These are phyloP conservation scores for Ceratocystis papillata DNA, from an alignment of 2,329 filamentous ascomycete species.

Conservation along the genomic window DNA sequence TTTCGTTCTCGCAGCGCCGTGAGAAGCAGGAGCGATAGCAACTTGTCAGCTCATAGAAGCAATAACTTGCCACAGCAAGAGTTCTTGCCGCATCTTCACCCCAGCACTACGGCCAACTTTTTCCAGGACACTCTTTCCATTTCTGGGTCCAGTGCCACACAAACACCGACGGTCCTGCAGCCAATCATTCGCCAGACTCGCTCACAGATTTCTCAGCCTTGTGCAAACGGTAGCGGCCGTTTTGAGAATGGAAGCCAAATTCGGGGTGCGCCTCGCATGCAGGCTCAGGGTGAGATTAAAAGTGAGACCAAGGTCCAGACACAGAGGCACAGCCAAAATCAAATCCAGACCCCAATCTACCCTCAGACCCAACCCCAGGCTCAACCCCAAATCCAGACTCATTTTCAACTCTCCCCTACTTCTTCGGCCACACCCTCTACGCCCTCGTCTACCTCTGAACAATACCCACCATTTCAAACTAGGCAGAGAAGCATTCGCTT, in stretches of 20 bases:
- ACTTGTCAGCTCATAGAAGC: background rate
- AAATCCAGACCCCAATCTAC: background rate
- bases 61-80: constrained; percentile 1
- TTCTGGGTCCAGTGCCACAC: background rate
- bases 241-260: background rate
- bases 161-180: background rate
- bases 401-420: background rate
- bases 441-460: too few relatives aligned
- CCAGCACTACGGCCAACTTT: background rate
- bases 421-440: too few relatives aligned
- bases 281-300: background rate
- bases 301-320: too few relatives aligned
- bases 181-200: background rate
- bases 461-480: background rate
- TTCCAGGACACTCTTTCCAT: background rate
- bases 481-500: constrained; percentile 10
- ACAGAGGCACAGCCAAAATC: background rate
- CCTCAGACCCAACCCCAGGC: background rate
- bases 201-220: constrained; percentile 1
- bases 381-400: background rate
- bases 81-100: constrained; percentile 11
- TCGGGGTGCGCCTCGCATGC: background rate
- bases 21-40: background rate
- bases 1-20: background rate
- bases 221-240: background rate